phyloP scores from a whole-genome alignment of 176 grass and related monocot species.

The Triticum urartu region DNA sequence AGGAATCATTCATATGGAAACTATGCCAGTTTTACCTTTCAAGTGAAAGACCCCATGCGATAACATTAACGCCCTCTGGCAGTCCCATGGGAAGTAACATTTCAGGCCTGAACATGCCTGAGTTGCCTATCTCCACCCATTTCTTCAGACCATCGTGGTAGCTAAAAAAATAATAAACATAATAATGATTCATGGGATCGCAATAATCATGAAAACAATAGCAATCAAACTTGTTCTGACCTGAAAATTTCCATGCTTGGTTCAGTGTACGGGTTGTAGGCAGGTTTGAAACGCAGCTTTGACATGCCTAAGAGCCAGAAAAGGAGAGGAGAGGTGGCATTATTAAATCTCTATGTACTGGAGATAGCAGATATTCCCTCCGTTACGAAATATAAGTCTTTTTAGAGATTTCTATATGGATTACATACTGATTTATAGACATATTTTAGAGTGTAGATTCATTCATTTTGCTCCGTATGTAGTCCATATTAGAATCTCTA shows the following conservation, averaged over 20 bases:
- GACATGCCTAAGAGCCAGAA: slow-evolving; percentile 75
- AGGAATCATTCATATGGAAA: background rate
- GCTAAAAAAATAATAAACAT: slow-evolving; percentile 44
- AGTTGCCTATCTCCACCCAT: slow-evolving; percentile 98
- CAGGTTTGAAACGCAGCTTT: slow-evolving; percentile 95
- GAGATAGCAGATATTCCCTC: background rate
- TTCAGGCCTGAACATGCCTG: slow-evolving; percentile 97
- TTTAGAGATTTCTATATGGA: too few species aligned
- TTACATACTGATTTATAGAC: too few species aligned
- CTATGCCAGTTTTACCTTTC: slow-evolving; percentile 64
- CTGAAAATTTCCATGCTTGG: slow-evolving; percentile 99
- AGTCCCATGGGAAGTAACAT: slow-evolving; percentile 98
- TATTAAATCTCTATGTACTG: background rate
- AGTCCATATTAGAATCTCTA: too few species aligned
- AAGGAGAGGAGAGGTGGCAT: background rate
- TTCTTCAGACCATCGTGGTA: slow-evolving; percentile 96
- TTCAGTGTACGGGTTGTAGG: slow-evolving; percentile 97
- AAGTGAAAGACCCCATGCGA: slow-evolving; percentile 98
- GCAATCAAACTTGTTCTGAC: slow-evolving; percentile 37
- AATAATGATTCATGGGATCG: background rate
- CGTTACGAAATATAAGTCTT: too few species aligned
- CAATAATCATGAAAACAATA: background rate
- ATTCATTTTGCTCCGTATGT: too few species aligned
- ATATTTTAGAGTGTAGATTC: too few species aligned
- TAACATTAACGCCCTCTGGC: slow-evolving; percentile 91